These are phyloP conservation scores for Xylariales sp. DNA, from an alignment of 2,329 filamentous ascomycete genomes.

Conservation along the genomic window DNA sequence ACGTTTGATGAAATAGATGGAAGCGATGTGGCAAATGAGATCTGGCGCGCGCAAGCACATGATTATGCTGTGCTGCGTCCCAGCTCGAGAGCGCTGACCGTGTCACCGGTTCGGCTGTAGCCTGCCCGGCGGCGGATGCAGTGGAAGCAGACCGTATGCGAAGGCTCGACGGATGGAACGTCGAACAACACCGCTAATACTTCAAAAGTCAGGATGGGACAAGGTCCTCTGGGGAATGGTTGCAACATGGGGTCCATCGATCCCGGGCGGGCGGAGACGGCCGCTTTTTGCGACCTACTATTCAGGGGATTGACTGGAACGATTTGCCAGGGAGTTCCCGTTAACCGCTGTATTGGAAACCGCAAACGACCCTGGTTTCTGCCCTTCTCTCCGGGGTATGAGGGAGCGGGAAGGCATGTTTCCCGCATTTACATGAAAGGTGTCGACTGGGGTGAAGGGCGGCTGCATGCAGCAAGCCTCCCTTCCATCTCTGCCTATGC, in stretches of 20 bases:
- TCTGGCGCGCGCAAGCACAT: too few species aligned
- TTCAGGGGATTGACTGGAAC: slow-evolving; percentile 3
- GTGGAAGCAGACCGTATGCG: too few species aligned
- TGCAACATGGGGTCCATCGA: not conserved
- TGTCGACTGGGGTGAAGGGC: slow-evolving; percentile 4
- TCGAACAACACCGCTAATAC: too few species aligned
- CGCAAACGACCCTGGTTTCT: slow-evolving; percentile 16
- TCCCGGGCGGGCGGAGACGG: slow-evolving; percentile 4
- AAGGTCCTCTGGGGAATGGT: not conserved
- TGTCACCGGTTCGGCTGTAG: too few species aligned
- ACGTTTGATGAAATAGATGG: too few species aligned
- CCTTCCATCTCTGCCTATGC: slow-evolving; percentile 9
- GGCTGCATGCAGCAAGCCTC: slow-evolving; percentile 9
- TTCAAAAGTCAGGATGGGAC: too few species aligned
- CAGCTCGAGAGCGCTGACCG: too few species aligned
- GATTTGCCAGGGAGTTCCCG: slow-evolving; percentile 1
- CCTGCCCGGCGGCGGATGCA: too few species aligned
- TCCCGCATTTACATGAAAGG: slow-evolving; percentile 7
- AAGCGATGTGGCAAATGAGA: too few species aligned
- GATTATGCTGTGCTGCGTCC: too few species aligned
- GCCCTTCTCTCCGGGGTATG: slow-evolving; percentile 18
- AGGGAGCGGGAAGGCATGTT: slow-evolving; percentile 19
- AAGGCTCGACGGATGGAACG: too few species aligned
- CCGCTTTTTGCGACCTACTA: not conserved
- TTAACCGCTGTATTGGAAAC: slow-evolving; percentile 15